Base-by-base conservation (phyloP, 257 asterid species). In the Plantago ovata region DNA sequence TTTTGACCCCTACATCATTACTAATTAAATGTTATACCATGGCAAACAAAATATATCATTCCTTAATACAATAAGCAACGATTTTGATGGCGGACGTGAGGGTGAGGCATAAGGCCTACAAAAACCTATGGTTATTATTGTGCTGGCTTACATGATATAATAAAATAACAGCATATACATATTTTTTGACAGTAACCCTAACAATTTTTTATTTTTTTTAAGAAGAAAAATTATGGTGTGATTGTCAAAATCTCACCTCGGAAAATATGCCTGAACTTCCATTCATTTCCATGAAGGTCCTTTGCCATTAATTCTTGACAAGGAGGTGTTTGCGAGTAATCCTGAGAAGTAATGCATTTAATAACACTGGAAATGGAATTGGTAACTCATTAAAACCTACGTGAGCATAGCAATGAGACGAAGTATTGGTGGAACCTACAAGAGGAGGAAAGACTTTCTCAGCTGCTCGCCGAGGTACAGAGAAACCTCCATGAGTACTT, bases 361-460 rank as follows among this genome's bases (percentile, higher is more conserved):
- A 22, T 11, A 12, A 22, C 14, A 22, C 32, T 36, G 13, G 28
- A 12, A 51, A 19, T 49, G 13, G 61, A 58, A 40, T n/a, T 7
- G 38, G 32, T 22, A 58, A 69, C 50, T 21, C 55, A 50, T 10
- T 15, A 48, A 42, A 18, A 9, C 14, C 62, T 42, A 36, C 23
- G 47, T 12, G 13, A 53, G 9, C 6, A 14, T 36, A 33, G 9
- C 16, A 51, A 28, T 19, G 22, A 54, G 55, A 49, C 9, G 56
- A 19, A 54, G 64, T 56, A 50, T 23, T 18, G 16, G 52, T 41
- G 66, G 58, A 38, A 73, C 94, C 19, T 69, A 91, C 98, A 66
- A 91, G 96, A 62, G 98, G 86, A 64, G 98, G 96, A 32, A 91
- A 91, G 63, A 91, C 96, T 91, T 91, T 91, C 77, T 91, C 98